A percentile compares a stretch with the other conserved stretches of the same genome.
Conservation (phyloP, 495 filamentous ascomycete genomes). For the Penicillium robsamsonii region DNA sequence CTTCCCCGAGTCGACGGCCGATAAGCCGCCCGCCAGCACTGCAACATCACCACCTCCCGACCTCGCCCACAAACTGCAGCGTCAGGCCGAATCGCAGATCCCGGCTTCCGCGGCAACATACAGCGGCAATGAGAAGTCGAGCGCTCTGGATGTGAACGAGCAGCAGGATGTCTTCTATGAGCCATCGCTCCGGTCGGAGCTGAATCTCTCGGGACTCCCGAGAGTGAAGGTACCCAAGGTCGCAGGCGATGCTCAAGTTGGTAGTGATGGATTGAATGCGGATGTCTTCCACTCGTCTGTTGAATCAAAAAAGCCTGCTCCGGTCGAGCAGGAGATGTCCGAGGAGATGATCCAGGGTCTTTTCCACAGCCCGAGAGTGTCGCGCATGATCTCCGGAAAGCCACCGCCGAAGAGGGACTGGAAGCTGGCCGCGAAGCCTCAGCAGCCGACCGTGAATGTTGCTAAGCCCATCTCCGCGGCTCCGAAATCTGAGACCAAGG, state of each 20-base stretch:
- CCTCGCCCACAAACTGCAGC: conserved; percentile 45
- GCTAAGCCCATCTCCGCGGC: not conserved
- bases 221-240: conserved; percentile 58
- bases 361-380: conserved; percentile 60
- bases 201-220: conserved; percentile 55
- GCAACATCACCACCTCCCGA: conserved; percentile 30
- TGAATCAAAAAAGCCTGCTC: conserved; percentile 14
- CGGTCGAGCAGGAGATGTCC: conserved; percentile 43
- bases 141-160: conserved; percentile 39
- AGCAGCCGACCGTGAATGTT: not conserved
- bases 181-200: conserved; percentile 42
- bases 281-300: conserved; percentile 53
- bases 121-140: conserved; percentile 19
- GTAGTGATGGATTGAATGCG: conserved; percentile 50
- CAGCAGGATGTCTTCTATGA: conserved; percentile 61
- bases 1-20: conserved; percentile 18
- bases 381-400: conserved; percentile 49
- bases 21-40: conserved; percentile 3
- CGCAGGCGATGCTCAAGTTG: conserved; percentile 44
- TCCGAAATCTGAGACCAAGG: conserved; percentile 19
- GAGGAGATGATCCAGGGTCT: conserved; percentile 60
- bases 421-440: conserved; percentile 14
- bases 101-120: conserved; percentile 43
- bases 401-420: conserved; percentile 20
- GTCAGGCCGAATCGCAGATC: conserved; percentile 55